Evolutionary conservation across 768 basidiomycete genomes (phyloP).

Genomic region (Suillus subaureus): DNA sequence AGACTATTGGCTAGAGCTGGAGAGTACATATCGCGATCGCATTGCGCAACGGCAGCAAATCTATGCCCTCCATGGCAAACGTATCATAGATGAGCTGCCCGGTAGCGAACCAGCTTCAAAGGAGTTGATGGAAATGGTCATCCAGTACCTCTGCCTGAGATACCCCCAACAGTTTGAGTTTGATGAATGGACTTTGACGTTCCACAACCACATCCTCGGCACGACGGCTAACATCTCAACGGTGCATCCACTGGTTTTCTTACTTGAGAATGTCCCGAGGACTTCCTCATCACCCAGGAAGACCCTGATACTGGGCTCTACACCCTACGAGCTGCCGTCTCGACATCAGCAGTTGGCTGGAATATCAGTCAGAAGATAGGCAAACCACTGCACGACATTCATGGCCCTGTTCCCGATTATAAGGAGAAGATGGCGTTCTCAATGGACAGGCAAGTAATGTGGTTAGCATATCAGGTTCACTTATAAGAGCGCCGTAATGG

Average conservation of each 20-base stretch:
- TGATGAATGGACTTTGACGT: slow-evolving; percentile 35
- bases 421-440: slow-evolving; percentile 50
- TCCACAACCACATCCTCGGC: slow-evolving; percentile 46
- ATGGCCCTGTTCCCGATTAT: slow-evolving; percentile 51
- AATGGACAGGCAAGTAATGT: slow-evolving; percentile 44
- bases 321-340: slow-evolving; percentile 45
- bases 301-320: slow-evolving; percentile 48
- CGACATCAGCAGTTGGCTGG: slow-evolving; percentile 53
- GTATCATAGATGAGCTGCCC: slow-evolving; percentile 47
- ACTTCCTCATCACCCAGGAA: slow-evolving; percentile 46
- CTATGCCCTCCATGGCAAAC: slow-evolving; percentile 39
- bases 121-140: slow-evolving; percentile 57
- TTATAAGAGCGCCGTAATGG: not conserved
- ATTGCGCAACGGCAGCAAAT: slow-evolving; percentile 45
- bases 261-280: slow-evolving; percentile 58
- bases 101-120: slow-evolving; percentile 50
- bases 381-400: slow-evolving; percentile 47
- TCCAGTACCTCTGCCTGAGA: slow-evolving; percentile 58
- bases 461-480: not conserved
- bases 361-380: slow-evolving; percentile 51
- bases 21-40: slow-evolving; percentile 49
- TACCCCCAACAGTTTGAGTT: slow-evolving; percentile 56
- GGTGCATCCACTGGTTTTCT: slow-evolving; percentile 41
- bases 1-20: slow-evolving; percentile 60
- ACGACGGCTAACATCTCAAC: slow-evolving; percentile 29